A percentile compares a stretch with the other conserved stretches of the same genome.
phyloP scores from a whole-genome alignment of 768 basidiomycete genomes.

The Tubosaeta brunneosetosa region DNA sequence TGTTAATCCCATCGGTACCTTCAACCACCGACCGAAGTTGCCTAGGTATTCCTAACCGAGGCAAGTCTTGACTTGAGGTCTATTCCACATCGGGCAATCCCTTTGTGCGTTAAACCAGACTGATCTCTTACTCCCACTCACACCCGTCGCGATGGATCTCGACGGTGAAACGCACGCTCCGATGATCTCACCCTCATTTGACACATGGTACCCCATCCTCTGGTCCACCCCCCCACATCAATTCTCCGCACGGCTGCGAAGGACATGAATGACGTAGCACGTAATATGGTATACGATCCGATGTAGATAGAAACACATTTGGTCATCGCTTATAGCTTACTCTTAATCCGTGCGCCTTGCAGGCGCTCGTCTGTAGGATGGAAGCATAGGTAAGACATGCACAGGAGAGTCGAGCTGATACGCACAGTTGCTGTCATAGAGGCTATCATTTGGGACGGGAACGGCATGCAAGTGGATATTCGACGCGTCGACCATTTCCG shows the following conservation, averaged over 20 bases:
- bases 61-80: background rate
- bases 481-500: conserved; percentile 85
- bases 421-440: conserved; percentile 83
- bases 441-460: conserved; percentile 63
- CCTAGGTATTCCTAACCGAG: background rate
- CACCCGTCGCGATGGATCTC: background rate
- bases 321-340: conserved; percentile 32
- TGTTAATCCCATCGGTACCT: background rate
- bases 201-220: background rate
- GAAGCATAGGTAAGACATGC: background rate
- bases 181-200: background rate
- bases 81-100: conserved; percentile 8
- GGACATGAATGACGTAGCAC: background rate
- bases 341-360: conserved; percentile 38
- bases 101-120: conserved; percentile 8
- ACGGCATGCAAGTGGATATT: conserved; percentile 64
- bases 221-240: background rate
- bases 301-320: background rate
- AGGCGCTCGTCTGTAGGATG: conserved; percentile 39
- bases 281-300: background rate
- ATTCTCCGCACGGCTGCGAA: background rate
- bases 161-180: background rate
- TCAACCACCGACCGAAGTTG: background rate
- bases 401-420: conserved; percentile 3
- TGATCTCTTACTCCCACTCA: background rate